Conservation (phyloP, 2,329 filamentous ascomycete species). For the Verticillium dahliae region DNA sequence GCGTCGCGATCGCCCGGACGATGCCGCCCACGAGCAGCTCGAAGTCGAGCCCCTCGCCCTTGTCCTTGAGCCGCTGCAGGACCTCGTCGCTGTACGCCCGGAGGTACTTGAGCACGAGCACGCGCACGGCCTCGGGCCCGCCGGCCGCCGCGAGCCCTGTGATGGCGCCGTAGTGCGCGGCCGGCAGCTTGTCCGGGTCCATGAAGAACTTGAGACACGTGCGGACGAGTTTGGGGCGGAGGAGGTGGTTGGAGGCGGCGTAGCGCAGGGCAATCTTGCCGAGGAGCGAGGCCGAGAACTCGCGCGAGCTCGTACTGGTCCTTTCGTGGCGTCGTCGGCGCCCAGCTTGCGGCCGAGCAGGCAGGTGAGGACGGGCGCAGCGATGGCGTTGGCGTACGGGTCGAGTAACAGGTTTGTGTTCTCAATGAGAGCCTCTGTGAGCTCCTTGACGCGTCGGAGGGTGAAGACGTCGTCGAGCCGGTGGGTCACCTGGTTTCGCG, state of each 20-base stretch:
- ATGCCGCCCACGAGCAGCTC: conserved; percentile 52
- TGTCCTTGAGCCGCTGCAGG: conserved; percentile 46
- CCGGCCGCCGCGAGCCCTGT: conserved; percentile 73
- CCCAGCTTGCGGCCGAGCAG: conserved; percentile 79
- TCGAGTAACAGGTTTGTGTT: conserved; percentile 73
- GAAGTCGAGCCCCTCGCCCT: conserved; percentile 43
- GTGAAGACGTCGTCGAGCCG: conserved; percentile 85
- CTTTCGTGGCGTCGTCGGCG: conserved; percentile 41
- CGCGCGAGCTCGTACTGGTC: conserved; percentile 75
- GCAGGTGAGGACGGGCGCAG: conserved; percentile 86
- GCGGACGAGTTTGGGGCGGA: conserved; percentile 84
- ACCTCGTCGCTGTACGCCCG: conserved; percentile 47
- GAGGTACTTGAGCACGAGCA: conserved; percentile 50
- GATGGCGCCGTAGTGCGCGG: conserved; percentile 84
- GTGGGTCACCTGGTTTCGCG: conserved; percentile 93
- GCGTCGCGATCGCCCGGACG: conserved; percentile 42
- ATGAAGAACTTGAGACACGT: conserved; percentile 90
- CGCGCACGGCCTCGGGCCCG: conserved; percentile 52
- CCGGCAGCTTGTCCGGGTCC: conserved; percentile 74
- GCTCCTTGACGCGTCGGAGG: conserved; percentile 85
- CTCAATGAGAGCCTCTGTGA: conserved; percentile 75
- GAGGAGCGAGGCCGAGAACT: conserved; percentile 77
- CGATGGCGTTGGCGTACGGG: conserved; percentile 57
- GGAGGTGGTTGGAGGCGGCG: conserved; percentile 68
- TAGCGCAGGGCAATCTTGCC: conserved; percentile 76